Percentiles rank a stretch among this genome's conserved stretches.
Conservation (phyloP, 805 yeast genomes). For the Zygosaccharomyces rouxii region DNA sequence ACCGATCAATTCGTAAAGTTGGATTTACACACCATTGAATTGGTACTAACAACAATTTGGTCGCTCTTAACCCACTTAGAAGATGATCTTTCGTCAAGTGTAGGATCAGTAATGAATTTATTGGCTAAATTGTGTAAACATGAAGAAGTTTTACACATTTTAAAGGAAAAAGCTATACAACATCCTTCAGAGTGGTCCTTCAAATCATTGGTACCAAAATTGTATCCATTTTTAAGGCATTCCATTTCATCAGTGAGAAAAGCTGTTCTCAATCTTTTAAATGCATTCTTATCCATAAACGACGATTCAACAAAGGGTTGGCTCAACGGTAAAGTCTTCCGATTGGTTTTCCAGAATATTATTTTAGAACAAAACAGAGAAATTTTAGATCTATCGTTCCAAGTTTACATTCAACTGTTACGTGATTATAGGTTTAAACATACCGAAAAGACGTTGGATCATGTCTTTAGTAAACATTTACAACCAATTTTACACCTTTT, state of each 20-base stretch:
- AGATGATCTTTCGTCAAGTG: conserved; percentile 91
- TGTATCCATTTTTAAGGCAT: conserved; percentile 90
- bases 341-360: conserved; percentile 81
- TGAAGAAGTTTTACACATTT: conserved; percentile 65
- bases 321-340: conserved; percentile 68
- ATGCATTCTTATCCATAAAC: conserved; percentile 63
- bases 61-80: conserved; percentile 74
- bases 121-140: conserved; percentile 83
- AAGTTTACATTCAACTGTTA: conserved; percentile 57
- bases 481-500: conserved; percentile 59
- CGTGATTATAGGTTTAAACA: conserved; percentile 39
- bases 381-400: conserved; percentile 58
- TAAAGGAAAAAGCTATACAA: conserved; percentile 56
- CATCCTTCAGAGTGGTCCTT: conserved; percentile 54
- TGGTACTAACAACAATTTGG: conserved; percentile 75
- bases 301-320: conserved; percentile 56
- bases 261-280: conserved; percentile 75
- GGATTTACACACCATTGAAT: conserved; percentile 44
- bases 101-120: conserved; percentile 93
- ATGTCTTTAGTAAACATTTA: conserved; percentile 51
- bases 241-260: conserved; percentile 87
- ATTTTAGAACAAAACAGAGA: conserved; percentile 82
- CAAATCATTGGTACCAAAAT: conserved; percentile 74
- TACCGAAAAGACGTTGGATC: conserved; percentile 44
- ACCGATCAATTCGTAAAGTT: conserved; percentile 79